A percentile compares a stretch with the other conserved stretches of the same genome.
Conservation (phyloP, 148 eudicot species). For the Amaranthus cruentus region DNA sequence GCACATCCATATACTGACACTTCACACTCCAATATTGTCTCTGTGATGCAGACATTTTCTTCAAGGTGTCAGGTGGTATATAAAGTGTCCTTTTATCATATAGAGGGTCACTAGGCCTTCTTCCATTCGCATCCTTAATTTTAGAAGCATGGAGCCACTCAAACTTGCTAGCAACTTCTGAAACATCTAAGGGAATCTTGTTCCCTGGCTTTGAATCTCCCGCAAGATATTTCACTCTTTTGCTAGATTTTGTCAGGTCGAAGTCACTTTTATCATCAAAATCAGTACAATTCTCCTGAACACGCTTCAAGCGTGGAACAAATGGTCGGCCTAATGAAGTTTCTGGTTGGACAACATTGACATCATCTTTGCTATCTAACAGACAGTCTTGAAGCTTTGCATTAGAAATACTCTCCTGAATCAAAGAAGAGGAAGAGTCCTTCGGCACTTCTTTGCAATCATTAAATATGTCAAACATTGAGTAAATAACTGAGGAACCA, state of each 20-base stretch:
- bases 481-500: constrained; percentile 23
- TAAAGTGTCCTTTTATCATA: constrained; percentile 81
- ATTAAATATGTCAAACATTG: constrained; percentile 34
- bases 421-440: constrained; percentile 20
- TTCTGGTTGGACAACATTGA: constrained; percentile 50
- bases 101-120: constrained; percentile 65
- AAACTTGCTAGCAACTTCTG: constrained; percentile 63
- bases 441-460: constrained; percentile 29
- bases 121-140: constrained; percentile 81
- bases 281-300: constrained; percentile 54
- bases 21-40: constrained; percentile 91
- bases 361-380: constrained; percentile 29
- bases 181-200: constrained; percentile 26
- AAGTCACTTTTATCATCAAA: constrained; percentile 28
- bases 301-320: constrained; percentile 73
- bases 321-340: constrained; percentile 66
- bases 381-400: constrained; percentile 19
- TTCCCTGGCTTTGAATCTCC: constrained; percentile 27
- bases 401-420: constrained; percentile 22
- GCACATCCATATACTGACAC: constrained; percentile 80
- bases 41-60: constrained; percentile 95
- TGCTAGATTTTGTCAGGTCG: constrained; percentile 36
- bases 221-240: constrained; percentile 51
- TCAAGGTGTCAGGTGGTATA: constrained; percentile 78
- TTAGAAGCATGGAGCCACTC: constrained; percentile 85